Percentiles rank a stretch among this genome's conserved stretches.
phyloP scores from a whole-genome alignment of 805 yeast species.

The Scheffersomyces amazonensis region DNA sequence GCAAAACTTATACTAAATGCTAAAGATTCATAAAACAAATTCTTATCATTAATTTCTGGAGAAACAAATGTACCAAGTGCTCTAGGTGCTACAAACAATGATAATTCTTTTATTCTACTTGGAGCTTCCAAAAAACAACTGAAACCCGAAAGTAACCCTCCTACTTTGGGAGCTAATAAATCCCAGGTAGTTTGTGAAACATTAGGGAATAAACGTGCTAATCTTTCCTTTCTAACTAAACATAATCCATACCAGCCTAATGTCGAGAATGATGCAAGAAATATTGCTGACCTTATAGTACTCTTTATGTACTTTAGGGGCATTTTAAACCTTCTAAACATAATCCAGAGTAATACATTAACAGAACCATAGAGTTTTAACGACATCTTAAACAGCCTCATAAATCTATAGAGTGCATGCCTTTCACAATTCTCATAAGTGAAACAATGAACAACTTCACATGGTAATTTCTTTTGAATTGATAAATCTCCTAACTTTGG shows the following conservation, averaged over 20 bases:
- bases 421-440: slow-evolving; percentile 29
- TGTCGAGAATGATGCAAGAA: slow-evolving; percentile 33
- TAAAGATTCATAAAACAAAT: slow-evolving; percentile 19
- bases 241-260: slow-evolving; percentile 42
- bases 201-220: slow-evolving; percentile 27
- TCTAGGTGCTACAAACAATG: slow-evolving; percentile 39
- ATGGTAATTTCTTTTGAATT: slow-evolving; percentile 19
- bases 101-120: slow-evolving; percentile 39
- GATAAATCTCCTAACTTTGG: slow-evolving; percentile 24
- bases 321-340: slow-evolving; percentile 1
- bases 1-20: slow-evolving; percentile 29
- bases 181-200: slow-evolving; percentile 25
- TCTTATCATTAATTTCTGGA: slow-evolving; percentile 13
- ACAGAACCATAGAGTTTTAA: slow-evolving; percentile 33
- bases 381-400: slow-evolving; percentile 32
- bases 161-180: slow-evolving; percentile 30
- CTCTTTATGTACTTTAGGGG: slow-evolving; percentile 4
- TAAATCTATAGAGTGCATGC: slow-evolving; percentile 36
- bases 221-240: slow-evolving; percentile 27
- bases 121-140: slow-evolving; percentile 32
- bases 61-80: slow-evolving; percentile 26
- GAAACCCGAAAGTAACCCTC: slow-evolving; percentile 33
- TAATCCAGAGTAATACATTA: slow-evolving; percentile 21
- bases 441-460: slow-evolving; percentile 35
- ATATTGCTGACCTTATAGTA: slow-evolving; percentile 33